Conservation (phyloP, 106 monocot species). For the Dendrobium chrysotoxum region DNA sequence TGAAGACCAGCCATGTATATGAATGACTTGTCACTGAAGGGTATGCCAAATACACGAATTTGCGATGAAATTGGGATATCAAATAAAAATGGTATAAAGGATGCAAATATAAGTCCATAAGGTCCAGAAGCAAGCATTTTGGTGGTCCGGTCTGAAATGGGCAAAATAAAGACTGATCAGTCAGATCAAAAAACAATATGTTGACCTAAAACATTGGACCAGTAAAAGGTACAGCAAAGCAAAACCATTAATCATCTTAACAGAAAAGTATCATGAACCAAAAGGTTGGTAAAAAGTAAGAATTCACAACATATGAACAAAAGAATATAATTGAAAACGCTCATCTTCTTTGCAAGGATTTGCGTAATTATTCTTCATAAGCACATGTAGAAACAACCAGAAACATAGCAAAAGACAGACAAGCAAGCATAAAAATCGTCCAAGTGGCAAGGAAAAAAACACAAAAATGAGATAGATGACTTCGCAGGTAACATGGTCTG, state of each 20-base stretch:
- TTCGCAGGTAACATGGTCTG: neutral
- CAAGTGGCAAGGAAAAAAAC: neutral
- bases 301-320: constrained; percentile 3
- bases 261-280: neutral
- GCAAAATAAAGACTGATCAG: neutral
- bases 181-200: neutral
- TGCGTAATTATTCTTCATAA: neutral
- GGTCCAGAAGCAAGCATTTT: constrained; percentile 67
- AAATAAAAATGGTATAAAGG: constrained; percentile 33
- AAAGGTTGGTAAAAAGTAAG: neutral
- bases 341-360: neutral
- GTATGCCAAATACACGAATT: constrained; percentile 21
- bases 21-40: constrained; percentile 26
- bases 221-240: neutral
- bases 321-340: neutral
- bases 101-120: constrained; percentile 88
- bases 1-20: constrained; percentile 30
- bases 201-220: neutral
- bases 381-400: neutral
- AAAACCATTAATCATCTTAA: constrained; percentile 1
- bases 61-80: constrained; percentile 25
- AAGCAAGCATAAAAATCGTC: neutral
- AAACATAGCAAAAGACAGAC: neutral
- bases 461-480: neutral
- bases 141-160: constrained; percentile 51